Percentiles rank a stretch among this genome's conserved stretches.
phyloP scores from a whole-genome alignment of 1,284 basidiomycete species.

The Trichosporon ovoides region DNA sequence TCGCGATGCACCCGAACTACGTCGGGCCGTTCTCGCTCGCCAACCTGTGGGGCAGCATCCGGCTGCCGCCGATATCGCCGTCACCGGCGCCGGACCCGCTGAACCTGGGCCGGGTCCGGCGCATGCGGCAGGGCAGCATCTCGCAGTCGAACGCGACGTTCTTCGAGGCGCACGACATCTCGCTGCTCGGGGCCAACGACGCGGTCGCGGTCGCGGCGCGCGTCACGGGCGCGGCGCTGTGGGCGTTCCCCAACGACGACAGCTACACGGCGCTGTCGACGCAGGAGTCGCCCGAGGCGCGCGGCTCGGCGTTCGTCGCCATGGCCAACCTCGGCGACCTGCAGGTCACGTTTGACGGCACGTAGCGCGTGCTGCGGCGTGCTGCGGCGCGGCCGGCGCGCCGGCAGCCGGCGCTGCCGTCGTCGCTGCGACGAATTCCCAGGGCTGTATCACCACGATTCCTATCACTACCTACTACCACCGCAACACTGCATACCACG shows the following conservation, averaged over 20 bases:
- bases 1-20: constrained; percentile 42
- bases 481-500: not conserved
- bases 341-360: constrained; percentile 37
- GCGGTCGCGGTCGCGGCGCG: constrained; percentile 16
- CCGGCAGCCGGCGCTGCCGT: too few species aligned
- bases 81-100: constrained; percentile 24
- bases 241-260: constrained; percentile 16
- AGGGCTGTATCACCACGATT: too few species aligned
- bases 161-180: constrained; percentile 25
- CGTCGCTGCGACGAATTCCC: too few species aligned
- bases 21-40: constrained; percentile 42
- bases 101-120: constrained; percentile 20
- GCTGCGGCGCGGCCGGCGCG: too few species aligned
- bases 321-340: constrained; percentile 38
- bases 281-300: constrained; percentile 19
- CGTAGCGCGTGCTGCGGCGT: constrained; percentile 6
- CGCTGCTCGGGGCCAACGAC: constrained; percentile 18
- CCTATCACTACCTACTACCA: too few species aligned
- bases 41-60: constrained; percentile 36
- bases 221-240: constrained; percentile 32
- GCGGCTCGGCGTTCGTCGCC: constrained; percentile 29
- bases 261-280: constrained; percentile 4
- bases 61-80: constrained; percentile 23
- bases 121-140: constrained; percentile 26
- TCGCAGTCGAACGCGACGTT: constrained; percentile 21